Percentiles rank a stretch among this genome's conserved stretches.
Conservation (phyloP, 495 filamentous ascomycete species). For the Cryomyces minteri region DNA sequence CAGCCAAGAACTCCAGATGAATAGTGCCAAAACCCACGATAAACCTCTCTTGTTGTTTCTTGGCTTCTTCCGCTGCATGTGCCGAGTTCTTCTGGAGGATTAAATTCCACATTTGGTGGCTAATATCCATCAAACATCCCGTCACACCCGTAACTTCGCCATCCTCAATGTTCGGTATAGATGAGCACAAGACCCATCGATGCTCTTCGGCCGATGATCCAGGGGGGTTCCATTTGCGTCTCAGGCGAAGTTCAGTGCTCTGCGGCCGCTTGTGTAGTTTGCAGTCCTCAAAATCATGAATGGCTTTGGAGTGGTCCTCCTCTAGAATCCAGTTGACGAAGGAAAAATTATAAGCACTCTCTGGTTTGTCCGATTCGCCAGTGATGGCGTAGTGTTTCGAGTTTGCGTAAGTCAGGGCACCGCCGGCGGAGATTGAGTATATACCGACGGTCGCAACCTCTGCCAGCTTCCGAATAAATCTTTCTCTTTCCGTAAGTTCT, state of each 20-base stretch:
- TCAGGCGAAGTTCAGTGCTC: no score
- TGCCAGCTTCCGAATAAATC: constrained; percentile 55
- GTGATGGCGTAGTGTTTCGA: constrained; percentile 55
- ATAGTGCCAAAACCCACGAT: constrained; percentile 21
- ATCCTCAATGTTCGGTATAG: constrained; percentile 40
- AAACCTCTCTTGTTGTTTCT: constrained; percentile 45
- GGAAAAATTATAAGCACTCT: constrained; percentile 32
- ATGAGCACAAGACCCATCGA: constrained; percentile 55
- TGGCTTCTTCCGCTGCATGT: constrained; percentile 25
- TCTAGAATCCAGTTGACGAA: constrained; percentile 35
- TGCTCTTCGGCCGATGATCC: constrained; percentile 21
- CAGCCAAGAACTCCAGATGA: no score
- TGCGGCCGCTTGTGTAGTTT: constrained; percentile 9
- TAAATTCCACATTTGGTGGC: constrained; percentile 31
- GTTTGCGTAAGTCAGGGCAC: constrained; percentile 49
- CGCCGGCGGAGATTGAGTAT: constrained; percentile 45
- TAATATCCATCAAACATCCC: constrained; percentile 31
- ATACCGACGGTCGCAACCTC: constrained; percentile 55
- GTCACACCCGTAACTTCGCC: constrained; percentile 49
- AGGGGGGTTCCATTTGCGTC: no score
- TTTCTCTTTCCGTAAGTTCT: constrained; percentile 49
- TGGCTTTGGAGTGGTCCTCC: constrained; percentile 49
- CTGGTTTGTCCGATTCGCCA: constrained; percentile 29
- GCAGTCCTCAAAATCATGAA: constrained; percentile 37
- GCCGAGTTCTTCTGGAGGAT: constrained; percentile 40